phyloP scores from a whole-genome alignment of 495 filamentous ascomycete species.

The Hyphodiscus hymeniophilus region DNA sequence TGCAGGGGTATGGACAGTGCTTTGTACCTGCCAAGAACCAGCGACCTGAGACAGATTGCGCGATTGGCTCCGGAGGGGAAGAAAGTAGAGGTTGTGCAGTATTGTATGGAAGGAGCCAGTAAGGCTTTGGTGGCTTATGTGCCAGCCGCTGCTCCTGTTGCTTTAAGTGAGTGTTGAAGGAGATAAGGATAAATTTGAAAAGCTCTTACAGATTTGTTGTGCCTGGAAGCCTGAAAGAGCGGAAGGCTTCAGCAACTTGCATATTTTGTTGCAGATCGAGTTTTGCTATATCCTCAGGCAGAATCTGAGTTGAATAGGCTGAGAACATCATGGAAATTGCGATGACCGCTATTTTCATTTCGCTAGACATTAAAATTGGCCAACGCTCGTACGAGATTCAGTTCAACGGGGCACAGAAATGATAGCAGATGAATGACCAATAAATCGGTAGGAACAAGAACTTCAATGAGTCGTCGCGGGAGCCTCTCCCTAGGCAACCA shows the following conservation, averaged over 20 bases:
- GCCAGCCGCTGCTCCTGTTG: slow-evolving; percentile 21
- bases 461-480: too few species aligned
- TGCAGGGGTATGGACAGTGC: slow-evolving; percentile 49
- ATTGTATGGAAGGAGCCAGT: slow-evolving; percentile 83
- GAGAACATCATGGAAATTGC: slow-evolving; percentile 1
- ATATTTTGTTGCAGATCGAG: slow-evolving; percentile 18
- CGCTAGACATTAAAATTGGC: slow-evolving; percentile 1
- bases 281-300: slow-evolving; percentile 13
- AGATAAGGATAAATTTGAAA: not conserved
- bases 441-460: too few species aligned
- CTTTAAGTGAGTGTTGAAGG: not conserved
- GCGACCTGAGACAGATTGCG: slow-evolving; percentile 77
- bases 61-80: slow-evolving; percentile 38
- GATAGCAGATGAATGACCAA: too few species aligned
- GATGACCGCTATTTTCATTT: slow-evolving; percentile 5
- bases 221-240: slow-evolving; percentile 16
- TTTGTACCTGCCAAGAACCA: slow-evolving; percentile 83
- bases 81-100: slow-evolving; percentile 71
- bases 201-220: slow-evolving; percentile 1
- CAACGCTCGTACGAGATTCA: too few species aligned
- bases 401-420: too few species aligned
- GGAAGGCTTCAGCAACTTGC: not conserved
- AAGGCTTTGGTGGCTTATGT: slow-evolving; percentile 59
- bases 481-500: too few species aligned
- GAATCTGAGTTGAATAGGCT: not conserved